These are phyloP conservation scores for Boeremia exigua DNA, from an alignment of 2,329 filamentous ascomycete species.

Conservation along the genomic window DNA sequence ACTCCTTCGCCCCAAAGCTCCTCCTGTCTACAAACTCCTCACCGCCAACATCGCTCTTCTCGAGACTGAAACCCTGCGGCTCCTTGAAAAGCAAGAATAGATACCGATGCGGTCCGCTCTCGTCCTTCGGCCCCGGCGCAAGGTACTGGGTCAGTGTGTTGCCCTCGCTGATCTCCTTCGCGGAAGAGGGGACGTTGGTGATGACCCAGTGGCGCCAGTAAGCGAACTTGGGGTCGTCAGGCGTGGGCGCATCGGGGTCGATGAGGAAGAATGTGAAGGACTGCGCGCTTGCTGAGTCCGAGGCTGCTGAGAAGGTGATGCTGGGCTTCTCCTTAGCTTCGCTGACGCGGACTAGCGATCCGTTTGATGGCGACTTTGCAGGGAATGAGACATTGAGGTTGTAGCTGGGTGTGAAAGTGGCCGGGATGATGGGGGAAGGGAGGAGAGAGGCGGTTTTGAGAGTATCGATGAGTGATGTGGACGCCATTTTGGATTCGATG, in stretches of 20 bases:
- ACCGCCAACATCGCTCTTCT: slow-evolving; percentile 41
- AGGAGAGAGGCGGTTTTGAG: slow-evolving; percentile 36
- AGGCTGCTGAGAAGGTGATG: slow-evolving; percentile 40
- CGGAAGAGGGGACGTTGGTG: slow-evolving; percentile 18
- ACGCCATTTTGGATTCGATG: neutral
- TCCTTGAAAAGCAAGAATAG: slow-evolving; percentile 42
- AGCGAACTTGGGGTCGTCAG: slow-evolving; percentile 61
- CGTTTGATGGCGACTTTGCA: slow-evolving; percentile 30
- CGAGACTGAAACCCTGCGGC: slow-evolving; percentile 25
- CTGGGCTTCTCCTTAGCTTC: slow-evolving; percentile 29
- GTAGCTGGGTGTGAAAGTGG: slow-evolving; percentile 52
- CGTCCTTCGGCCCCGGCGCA: slow-evolving; percentile 44
- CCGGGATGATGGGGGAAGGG: slow-evolving; percentile 49
- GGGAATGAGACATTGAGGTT: slow-evolving; percentile 48
- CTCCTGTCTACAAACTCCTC: slow-evolving; percentile 47
- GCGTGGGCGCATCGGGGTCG: slow-evolving; percentile 63
- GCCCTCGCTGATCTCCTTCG: slow-evolving; percentile 9
- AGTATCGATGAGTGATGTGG: slow-evolving; percentile 26
- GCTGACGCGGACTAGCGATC: slow-evolving; percentile 45
- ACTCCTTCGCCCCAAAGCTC: slow-evolving; percentile 34
- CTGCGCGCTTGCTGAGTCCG: slow-evolving; percentile 1
- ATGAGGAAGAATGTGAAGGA: slow-evolving; percentile 58
- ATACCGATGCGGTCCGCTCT: slow-evolving; percentile 45
- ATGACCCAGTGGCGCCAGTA: slow-evolving; percentile 64
- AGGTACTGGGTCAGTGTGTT: slow-evolving; percentile 40